A percentile compares a stretch with the other conserved stretches of the same genome.
phyloP scores from a whole-genome alignment of 108 stramenopile species.

The Mediolabrus comicus region DNA sequence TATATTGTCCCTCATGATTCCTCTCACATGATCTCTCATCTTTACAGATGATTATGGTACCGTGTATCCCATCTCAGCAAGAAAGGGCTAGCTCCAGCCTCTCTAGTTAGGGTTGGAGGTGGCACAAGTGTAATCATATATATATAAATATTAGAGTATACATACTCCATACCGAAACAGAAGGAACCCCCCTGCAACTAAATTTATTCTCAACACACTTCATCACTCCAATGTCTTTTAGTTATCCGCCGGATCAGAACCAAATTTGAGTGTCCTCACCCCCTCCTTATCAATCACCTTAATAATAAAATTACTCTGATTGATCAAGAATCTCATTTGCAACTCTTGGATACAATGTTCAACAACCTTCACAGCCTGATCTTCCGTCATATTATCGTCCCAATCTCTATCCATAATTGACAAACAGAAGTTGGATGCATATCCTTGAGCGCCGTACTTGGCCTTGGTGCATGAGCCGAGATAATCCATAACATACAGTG shows the following conservation, averaged over 20 bases:
- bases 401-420: conserved; percentile 96
- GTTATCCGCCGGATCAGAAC: conserved; percentile 78
- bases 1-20: too few relatives aligned
- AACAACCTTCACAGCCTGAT: conserved; percentile 82
- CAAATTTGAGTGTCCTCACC: conserved; percentile 71
- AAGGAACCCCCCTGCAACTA: too few relatives aligned
- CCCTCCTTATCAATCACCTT: conserved; percentile 94
- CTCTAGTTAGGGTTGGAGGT: too few relatives aligned
- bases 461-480: conserved; percentile 85
- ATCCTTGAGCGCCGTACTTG: conserved; percentile 87
- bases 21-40: too few relatives aligned
- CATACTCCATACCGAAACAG: too few relatives aligned
- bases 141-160: too few relatives aligned
- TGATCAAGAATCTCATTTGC: conserved; percentile 88
- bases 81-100: too few relatives aligned
- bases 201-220: too few relatives aligned
- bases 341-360: conserved; percentile 91
- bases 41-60: too few relatives aligned
- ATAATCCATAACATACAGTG: conserved; percentile 94
- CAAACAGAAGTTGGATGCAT: conserved; percentile 91
- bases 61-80: too few relatives aligned
- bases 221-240: conserved; percentile 13
- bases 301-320: conserved; percentile 93
- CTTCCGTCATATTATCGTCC: conserved; percentile 74
- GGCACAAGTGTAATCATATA: too few relatives aligned